A percentile compares a stretch with the other conserved stretches of the same genome.
phyloP scores from a whole-genome alignment of 352 stramenopile species.

The Chrysophaeum taylorii region DNA sequence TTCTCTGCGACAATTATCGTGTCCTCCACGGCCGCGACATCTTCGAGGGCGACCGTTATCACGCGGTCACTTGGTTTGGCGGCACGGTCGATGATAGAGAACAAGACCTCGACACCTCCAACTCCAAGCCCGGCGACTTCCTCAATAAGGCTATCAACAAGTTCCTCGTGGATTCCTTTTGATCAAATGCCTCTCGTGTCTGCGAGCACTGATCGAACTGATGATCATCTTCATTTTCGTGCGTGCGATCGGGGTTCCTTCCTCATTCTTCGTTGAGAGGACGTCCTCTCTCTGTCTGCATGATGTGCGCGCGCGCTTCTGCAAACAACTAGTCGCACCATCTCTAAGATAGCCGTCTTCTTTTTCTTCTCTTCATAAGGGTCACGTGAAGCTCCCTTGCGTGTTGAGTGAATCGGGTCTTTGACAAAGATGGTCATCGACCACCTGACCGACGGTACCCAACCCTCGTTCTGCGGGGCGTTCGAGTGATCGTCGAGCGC shows the following conservation, averaged over 20 bases:
- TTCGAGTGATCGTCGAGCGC: too few relatives aligned
- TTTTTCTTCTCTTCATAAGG: neutral
- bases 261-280: too few relatives aligned
- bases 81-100: constrained; percentile 49
- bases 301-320: neutral
- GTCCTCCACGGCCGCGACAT: constrained; percentile 56
- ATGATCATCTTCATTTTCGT: neutral
- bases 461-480: too few relatives aligned
- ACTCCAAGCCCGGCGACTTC: constrained; percentile 49
- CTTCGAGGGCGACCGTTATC: constrained; percentile 55
- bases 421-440: too few relatives aligned
- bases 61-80: constrained; percentile 59
- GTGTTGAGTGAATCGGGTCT: too few relatives aligned
- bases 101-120: constrained; percentile 45
- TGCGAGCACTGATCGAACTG: neutral
- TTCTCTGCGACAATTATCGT: constrained; percentile 61
- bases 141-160: constrained; percentile 56
- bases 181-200: neutral
- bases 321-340: neutral
- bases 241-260: too few relatives aligned
- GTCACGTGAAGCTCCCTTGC: too few relatives aligned
- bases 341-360: neutral
- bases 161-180: constrained; percentile 53
- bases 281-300: neutral
- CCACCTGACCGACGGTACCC: too few relatives aligned